phyloP scores from a whole-genome alignment of 345 rosid genomes.

The Populus pruinosa region DNA sequence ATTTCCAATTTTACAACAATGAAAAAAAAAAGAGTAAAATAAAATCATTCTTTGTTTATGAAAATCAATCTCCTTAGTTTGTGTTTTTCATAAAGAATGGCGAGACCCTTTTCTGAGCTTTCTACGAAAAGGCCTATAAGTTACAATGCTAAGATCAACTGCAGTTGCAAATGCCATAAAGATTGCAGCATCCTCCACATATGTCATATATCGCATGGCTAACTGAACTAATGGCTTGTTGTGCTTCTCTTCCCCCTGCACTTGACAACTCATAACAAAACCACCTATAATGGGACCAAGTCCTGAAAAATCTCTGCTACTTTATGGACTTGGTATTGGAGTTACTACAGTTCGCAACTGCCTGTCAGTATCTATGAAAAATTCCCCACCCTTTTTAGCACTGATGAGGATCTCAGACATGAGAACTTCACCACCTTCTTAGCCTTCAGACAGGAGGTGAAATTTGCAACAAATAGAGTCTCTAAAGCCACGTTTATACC shows the following conservation, averaged over 20 bases:
- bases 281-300: conserved; percentile 58
- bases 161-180: conserved; percentile 98
- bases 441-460: conserved; percentile 70
- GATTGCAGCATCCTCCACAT: conserved; percentile 95
- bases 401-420: conserved; percentile 78
- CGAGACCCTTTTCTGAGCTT: conserved; percentile 57
- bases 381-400: conserved; percentile 92
- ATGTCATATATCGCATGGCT: conserved; percentile 85
- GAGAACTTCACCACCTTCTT: conserved; percentile 72
- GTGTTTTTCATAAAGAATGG: conserved; percentile 46
- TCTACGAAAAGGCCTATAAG: conserved; percentile 85
- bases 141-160: conserved; percentile 83
- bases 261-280: conserved; percentile 89
- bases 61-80: conserved; percentile 18
- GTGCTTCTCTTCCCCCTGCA: conserved; percentile 86
- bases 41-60: conserved; percentile 21
- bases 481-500: conserved; percentile 92
- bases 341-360: conserved; percentile 61
- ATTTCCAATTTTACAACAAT: conserved; percentile 29
- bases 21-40: conserved; percentile 3
- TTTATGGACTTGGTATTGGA: conserved; percentile 85
- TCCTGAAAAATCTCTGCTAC: conserved; percentile 83
- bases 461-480: conserved; percentile 84
- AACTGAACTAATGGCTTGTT: conserved; percentile 83
- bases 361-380: conserved; percentile 72